A percentile compares a stretch with the other conserved stretches of the same genome.
Evolutionary conservation across 2,329 filamentous ascomycete genomes (phyloP).

Genomic region (Colletotrichum melonis): DNA sequence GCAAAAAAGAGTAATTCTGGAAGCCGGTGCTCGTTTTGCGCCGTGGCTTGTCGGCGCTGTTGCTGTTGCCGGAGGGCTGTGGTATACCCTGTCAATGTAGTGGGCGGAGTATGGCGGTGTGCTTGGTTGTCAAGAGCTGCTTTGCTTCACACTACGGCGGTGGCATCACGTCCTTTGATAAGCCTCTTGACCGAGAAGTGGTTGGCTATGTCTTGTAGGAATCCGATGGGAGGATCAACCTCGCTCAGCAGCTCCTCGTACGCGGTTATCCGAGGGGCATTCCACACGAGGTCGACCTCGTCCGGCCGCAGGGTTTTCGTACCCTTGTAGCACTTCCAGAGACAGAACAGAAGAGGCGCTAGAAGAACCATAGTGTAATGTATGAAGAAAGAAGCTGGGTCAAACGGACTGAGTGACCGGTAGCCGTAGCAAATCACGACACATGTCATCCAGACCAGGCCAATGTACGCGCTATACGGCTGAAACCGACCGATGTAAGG

Average conservation of each 20-base stretch:
- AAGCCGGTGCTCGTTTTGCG: not conserved
- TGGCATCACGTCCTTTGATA: too few species aligned
- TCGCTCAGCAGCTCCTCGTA: conserved; percentile 55
- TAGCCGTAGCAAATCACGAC: conserved; percentile 71
- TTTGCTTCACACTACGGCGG: not conserved
- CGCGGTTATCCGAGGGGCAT: conserved; percentile 66
- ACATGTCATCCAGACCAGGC: conserved; percentile 68
- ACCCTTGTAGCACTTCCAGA: conserved; percentile 69
- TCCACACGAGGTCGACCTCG: conserved; percentile 70
- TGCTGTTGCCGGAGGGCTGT: not conserved
- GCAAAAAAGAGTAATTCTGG: not conserved
- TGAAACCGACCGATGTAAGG: conserved; percentile 76
- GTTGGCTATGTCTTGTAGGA: not conserved
- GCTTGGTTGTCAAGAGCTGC: too few species aligned
- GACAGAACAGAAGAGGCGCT: conserved; percentile 66
- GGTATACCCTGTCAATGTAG: not conserved
- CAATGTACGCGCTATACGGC: conserved; percentile 68
- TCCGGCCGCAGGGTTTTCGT: conserved; percentile 65
- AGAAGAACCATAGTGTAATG: conserved; percentile 72
- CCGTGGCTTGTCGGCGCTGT: not conserved
- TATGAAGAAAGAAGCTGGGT: conserved; percentile 69
- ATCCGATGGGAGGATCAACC: not conserved
- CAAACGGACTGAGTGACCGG: conserved; percentile 71
- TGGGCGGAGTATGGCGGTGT: not conserved
- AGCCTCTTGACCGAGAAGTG: not conserved